Evolutionary conservation across 208 protist genomes (phyloP), one percentile per base, ranked within the genome.

Genomic region (Acanthamoeba culbertsoni): DNA sequence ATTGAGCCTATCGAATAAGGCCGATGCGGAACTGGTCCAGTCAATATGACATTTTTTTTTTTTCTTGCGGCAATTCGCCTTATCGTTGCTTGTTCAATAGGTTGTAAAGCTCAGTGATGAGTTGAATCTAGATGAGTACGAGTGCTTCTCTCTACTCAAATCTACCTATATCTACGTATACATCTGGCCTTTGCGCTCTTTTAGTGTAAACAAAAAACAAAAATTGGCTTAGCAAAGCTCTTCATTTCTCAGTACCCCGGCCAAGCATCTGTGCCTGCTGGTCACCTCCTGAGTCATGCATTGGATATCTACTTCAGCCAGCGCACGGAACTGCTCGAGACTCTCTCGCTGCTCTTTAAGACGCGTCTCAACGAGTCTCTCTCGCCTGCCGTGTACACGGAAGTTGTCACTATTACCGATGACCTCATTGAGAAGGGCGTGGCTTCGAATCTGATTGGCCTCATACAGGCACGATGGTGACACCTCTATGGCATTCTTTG

Each of bases 21-120:
- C 16, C 31, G 65, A 75, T 46, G 23, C 20, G 10, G 65, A 75
- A 75, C 18, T 45, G 33, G 65, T 75, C n/a, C n/a, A n/a, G n/a
- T n/a, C n/a, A n/a, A 31, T 31, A 40, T 71, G 14, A 20, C 12
- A 26, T 7, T 35, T 33, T 40, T 65, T 26, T 33, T 42, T 40
- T 40, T 35, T 33, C 10, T 23, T 71, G 10, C 31, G 1, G 65
- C 37, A 7, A 45, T 10, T 45, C 20, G 18, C 1, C 26, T n/a
- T 45, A 46, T 86, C 40, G 35, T 14, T 75, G 28, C 65, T 42
- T 59, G 51, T 42, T 37, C 40, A 28, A 20, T 28, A 86, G 73
- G 55, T 86, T 16, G 33, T 86, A 14, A 86, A 86, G 73, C 73
- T 86, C 43, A 86, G 73, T 33, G 73, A 86, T 55, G 73, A 86